A percentile compares a stretch with the other conserved stretches of the same genome.
Conservation (phyloP, 352 stramenopile species). For the Pythium rishiriense region DNA sequence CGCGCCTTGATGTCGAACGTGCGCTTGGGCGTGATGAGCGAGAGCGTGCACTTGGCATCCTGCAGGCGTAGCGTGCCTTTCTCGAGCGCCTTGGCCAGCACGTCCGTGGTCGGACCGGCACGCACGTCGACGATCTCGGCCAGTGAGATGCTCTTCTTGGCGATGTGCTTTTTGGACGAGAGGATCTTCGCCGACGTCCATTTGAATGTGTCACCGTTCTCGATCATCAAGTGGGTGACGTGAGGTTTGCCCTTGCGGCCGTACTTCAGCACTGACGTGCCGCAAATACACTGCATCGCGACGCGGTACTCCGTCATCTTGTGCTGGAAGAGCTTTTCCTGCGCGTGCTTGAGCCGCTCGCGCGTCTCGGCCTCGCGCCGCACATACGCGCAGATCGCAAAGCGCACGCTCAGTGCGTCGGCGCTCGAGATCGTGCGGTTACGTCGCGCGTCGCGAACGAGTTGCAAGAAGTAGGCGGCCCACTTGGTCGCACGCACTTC, state of each 20-base stretch:
- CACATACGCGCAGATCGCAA: slow-evolving; percentile 60
- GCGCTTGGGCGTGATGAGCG: slow-evolving; percentile 67
- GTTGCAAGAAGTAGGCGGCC: slow-evolving; percentile 71
- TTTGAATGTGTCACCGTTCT: slow-evolving; percentile 76
- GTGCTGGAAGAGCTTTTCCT: slow-evolving; percentile 58
- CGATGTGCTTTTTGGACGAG: slow-evolving; percentile 23
- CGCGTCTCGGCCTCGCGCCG: slow-evolving; percentile 43
- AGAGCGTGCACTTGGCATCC: slow-evolving; percentile 75
- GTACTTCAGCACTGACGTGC: slow-evolving; percentile 74
- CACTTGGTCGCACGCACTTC: slow-evolving; percentile 81
- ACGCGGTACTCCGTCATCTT: slow-evolving; percentile 88
- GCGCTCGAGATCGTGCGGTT: slow-evolving; percentile 30
- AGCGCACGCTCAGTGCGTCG: slow-evolving; percentile 58
- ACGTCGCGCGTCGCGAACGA: slow-evolving; percentile 43
- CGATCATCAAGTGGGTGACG: slow-evolving; percentile 66
- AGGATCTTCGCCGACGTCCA: slow-evolving; percentile 77
- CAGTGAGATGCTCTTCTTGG: slow-evolving; percentile 66
- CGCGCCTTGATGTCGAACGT: slow-evolving; percentile 79
- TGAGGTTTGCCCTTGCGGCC: slow-evolving; percentile 81
- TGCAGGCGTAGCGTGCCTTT: slow-evolving; percentile 61
- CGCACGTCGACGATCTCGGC: slow-evolving; percentile 56
- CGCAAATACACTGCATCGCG: slow-evolving; percentile 75
- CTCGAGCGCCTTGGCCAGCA: slow-evolving; percentile 63
- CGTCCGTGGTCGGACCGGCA: slow-evolving; percentile 57
- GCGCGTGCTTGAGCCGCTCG: slow-evolving; percentile 40